phyloP scores from a whole-genome alignment of 2,329 filamentous ascomycete species.

The Purpureocillium takamizusanense region DNA sequence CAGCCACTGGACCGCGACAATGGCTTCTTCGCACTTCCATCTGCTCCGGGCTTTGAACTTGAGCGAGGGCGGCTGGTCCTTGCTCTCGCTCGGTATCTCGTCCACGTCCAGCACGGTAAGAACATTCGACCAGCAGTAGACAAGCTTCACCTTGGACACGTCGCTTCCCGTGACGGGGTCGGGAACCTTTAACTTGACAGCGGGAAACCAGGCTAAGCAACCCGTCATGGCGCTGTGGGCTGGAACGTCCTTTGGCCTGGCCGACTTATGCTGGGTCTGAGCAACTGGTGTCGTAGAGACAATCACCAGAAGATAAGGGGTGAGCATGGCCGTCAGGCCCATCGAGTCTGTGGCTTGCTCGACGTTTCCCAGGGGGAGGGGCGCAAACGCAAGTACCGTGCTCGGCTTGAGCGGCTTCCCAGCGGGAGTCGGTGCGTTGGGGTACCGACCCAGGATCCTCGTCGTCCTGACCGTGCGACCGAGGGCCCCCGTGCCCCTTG shows the following conservation, averaged over 20 bases:
- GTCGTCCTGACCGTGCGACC: slow-evolving; percentile 82
- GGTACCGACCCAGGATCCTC: slow-evolving; percentile 85
- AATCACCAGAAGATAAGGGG: slow-evolving; percentile 89
- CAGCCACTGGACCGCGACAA: slow-evolving; percentile 94
- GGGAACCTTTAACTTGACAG: slow-evolving; percentile 77
- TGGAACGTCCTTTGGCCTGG: slow-evolving; percentile 81
- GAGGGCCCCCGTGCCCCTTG: slow-evolving; percentile 77
- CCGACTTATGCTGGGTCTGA: slow-evolving; percentile 91
- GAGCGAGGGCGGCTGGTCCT: slow-evolving; percentile 69
- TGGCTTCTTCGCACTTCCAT: slow-evolving; percentile 91
- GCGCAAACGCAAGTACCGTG: slow-evolving; percentile 85
- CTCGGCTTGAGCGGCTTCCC: slow-evolving; percentile 77
- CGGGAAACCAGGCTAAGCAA: slow-evolving; percentile 93
- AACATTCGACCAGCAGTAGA: slow-evolving; percentile 98
- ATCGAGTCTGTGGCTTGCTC: slow-evolving; percentile 80
- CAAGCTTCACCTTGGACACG: slow-evolving; percentile 75
- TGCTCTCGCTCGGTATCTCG: slow-evolving; percentile 57
- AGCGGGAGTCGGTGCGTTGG: slow-evolving; percentile 52
- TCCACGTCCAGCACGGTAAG: slow-evolving; percentile 86
- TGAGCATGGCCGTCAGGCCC: slow-evolving; percentile 89
- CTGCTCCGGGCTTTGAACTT: slow-evolving; percentile 75
- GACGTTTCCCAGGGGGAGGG: slow-evolving; percentile 87
- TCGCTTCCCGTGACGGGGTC: slow-evolving; percentile 58
- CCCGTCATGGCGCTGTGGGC: slow-evolving; percentile 89
- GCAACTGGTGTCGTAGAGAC: slow-evolving; percentile 95